Base-by-base conservation (phyloP, 2,329 filamentous ascomycete genomes). In the Parastagonospora avenae region DNA sequence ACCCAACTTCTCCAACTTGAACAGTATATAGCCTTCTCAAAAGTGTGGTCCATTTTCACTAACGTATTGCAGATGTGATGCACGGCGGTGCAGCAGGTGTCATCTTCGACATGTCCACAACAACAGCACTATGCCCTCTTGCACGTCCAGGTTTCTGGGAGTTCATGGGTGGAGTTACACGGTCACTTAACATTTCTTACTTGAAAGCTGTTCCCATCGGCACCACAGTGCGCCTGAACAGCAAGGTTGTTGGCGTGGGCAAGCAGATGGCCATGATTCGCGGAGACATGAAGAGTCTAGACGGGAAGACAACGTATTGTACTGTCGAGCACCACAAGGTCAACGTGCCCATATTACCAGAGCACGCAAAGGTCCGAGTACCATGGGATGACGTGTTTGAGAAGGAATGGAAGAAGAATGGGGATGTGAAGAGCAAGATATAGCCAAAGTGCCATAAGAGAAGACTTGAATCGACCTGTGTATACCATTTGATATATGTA, bases 311-410 rank as follows among this genome's bases (percentile, higher is more conserved):
- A 0, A 71, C 76, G 5, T 82, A 79, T 56, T 79, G 76, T 45
- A 80, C 79, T 1, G 79, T 73, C 31, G 80, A 82, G 60, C 79
- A 82, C 54, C 80, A 82, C 62, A 82, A 82, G 54, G 79, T 82
- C 9, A 74, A 75, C 43, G 66, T 76, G 4, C 74, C 77, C 9
- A 75, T 76, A 19, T 62, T 60, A 37, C 52, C 68, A 15, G 71
- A 76, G 39, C 76, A 80, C 59, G 48, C 74, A 46, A 57, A 61
- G n/a, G 67, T 69, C 12, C 71, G 62, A 43, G 60, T 79, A 14
- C 62, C 68, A 5, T 80, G 77, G 77, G 79, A 81, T 59, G 75
- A 76, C 10, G 63, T 76, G 41, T 77, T 75, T 59, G 74, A 74
- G 11, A 61, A 48, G 37, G 52, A 70, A 42, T 67, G 67, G 62